Base-by-base conservation (phyloP, 2,329 filamentous ascomycete genomes). In the Fusarium compactum region DNA sequence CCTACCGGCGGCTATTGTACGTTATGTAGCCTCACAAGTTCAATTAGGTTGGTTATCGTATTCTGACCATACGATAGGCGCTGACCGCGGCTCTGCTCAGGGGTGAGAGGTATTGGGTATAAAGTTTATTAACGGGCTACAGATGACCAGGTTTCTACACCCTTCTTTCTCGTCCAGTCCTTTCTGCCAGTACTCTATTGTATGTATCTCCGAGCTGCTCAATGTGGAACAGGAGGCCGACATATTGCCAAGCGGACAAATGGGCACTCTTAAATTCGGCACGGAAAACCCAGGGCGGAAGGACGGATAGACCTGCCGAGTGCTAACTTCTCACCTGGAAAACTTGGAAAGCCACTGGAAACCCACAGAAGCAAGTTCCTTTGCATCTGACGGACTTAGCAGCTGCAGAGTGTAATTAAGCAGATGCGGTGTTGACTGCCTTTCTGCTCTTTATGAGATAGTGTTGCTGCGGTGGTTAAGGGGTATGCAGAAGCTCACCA, bases 401-500 rank as follows among this genome's bases (percentile, higher is more conserved):
- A 67, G 65, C 52, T 74, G 70, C 70, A 73, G 63, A 47, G n/a
- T 43, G 62, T 69, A 75, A 74, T 74, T 63, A 73, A 72, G 63
- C 38, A 72, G 62, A 68, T 67, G 70, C 59, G 54, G 56, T 59
- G 50, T 55, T 44, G 64, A 63, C 53, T 61, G 62, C 62, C 47
- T 66, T 29, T 58, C 38, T 64, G 44, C 30, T 64, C 54, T 66
- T 50, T 66, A 44, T 70, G 62, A 59, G 45, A 65, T 65, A 59
- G 52, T 65, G 46, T 32, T 59, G 67, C 73, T 76, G 74, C 74
- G 67, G 66, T 71, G 64, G 57, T 74, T 70, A 76, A 76, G 74
- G 74, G 74, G 74, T 51, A 74, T 71, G 74, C 74, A 76, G 64
- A 60, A 69, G 70, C 65, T 74, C 69, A 73, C 74, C 48, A 60